Evolutionary conservation across 2,329 filamentous ascomycete genomes (phyloP).

Genomic region (Sclerotinia glacialis): DNA sequence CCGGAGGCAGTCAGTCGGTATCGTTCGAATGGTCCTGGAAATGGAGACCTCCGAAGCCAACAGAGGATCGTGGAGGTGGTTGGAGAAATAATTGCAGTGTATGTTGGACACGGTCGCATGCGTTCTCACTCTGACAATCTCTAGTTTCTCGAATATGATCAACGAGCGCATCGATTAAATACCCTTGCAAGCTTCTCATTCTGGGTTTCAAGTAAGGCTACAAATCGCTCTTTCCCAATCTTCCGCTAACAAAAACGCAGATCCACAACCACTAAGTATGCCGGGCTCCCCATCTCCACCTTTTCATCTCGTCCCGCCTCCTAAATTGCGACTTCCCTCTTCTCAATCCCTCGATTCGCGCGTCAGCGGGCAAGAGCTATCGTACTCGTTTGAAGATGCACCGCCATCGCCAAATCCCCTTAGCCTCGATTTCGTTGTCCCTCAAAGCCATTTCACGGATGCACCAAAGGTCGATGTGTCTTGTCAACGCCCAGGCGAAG

Average conservation of each 20-base stretch:
- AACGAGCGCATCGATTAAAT: constrained; percentile 82
- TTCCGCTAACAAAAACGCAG: constrained; percentile 32
- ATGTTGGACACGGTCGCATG: constrained; percentile 38
- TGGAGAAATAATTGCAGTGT: constrained; percentile 96
- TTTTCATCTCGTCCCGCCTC: constrained; percentile 70
- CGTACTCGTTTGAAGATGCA: constrained; percentile 49
- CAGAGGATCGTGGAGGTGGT: constrained; percentile 81
- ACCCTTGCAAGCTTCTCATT: constrained; percentile 92
- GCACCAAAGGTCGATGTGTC: constrained; percentile 81
- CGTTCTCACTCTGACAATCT: constrained; percentile 27
- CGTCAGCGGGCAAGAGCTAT: constrained; percentile 65
- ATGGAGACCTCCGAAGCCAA: constrained; percentile 83
- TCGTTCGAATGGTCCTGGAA: constrained; percentile 96
- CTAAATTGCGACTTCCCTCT: constrained; percentile 79
- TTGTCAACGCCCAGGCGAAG: constrained; percentile 80
- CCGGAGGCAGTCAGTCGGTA: constrained; percentile 76
- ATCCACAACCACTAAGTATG: constrained; percentile 46
- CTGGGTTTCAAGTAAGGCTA: constrained; percentile 75
- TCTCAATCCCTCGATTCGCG: constrained; percentile 82
- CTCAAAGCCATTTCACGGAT: constrained; percentile 27
- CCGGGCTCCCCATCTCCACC: constrained; percentile 68
- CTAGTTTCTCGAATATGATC: constrained; percentile 94
- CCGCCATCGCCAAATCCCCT: constrained; percentile 52
- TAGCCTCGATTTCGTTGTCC: constrained; percentile 40
- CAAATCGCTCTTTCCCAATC: neutral